These are phyloP conservation scores for Aspergillus persii DNA, from an alignment of 2,329 filamentous ascomycete genomes.

Conservation along the genomic window DNA sequence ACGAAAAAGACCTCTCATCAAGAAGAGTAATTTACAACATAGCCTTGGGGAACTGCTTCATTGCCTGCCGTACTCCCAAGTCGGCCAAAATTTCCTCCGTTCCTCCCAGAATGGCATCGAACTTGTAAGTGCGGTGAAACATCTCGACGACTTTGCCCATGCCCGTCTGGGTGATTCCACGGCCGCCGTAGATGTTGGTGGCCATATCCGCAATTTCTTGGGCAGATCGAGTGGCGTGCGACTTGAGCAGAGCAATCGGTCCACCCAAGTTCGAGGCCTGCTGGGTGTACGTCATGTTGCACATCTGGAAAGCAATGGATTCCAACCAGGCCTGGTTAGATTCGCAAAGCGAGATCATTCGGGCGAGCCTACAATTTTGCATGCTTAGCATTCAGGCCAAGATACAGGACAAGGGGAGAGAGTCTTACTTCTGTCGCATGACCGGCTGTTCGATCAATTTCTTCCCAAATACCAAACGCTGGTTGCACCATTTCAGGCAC, in stretches of 20 bases:
- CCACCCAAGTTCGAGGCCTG: constrained; percentile 74
- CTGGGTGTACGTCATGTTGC: constrained; percentile 74
- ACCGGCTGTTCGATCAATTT: constrained; percentile 78
- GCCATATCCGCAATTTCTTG: constrained; percentile 82
- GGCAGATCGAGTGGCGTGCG: constrained; percentile 70
- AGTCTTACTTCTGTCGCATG: constrained; percentile 68
- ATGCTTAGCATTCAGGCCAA: background rate
- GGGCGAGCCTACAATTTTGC: constrained; percentile 59
- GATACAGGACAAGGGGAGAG: background rate
- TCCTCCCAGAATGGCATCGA: constrained; percentile 73
- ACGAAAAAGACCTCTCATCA: background rate
- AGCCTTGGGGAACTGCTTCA: constrained; percentile 80
- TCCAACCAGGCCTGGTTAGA: constrained; percentile 85
- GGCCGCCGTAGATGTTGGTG: constrained; percentile 81
- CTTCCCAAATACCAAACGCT: constrained; percentile 80
- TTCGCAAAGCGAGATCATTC: constrained; percentile 81
- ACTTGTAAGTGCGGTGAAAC: constrained; percentile 83
- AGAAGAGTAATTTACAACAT: constrained; percentile 60
- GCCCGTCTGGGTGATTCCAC: constrained; percentile 74
- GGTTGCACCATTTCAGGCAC: constrained; percentile 84
- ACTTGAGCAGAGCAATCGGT: constrained; percentile 80
- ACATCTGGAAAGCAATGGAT: constrained; percentile 83
- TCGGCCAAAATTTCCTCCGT: constrained; percentile 81
- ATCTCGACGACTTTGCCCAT: constrained; percentile 83
- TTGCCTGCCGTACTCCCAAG: constrained; percentile 77